Evolutionary conservation across 164 flowering plant species (phyloP), one percentile per base, ranked within the genome.

Genomic region (Berberis vulgaris): DNA sequence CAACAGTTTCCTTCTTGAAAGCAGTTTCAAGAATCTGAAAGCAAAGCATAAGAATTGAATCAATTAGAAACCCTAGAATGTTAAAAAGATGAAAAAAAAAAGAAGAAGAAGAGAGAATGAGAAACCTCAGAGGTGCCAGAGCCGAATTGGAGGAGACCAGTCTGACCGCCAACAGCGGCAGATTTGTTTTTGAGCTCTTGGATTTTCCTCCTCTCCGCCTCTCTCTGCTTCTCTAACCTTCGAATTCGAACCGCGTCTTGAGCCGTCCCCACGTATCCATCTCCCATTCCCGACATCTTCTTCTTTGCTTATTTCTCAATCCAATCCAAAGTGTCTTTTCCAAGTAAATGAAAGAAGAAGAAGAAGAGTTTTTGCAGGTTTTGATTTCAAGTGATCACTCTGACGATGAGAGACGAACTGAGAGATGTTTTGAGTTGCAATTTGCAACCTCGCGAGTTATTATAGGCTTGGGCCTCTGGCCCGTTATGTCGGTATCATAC

Each of bases 141-240:
- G 54, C 99, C 99, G 74, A 95, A 95, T 64, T 91, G 99, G 68
- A 95, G 96, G 61, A 95, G 97, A 63, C 99, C 99, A n/a, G 96
- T 77, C 64, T 95, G 99, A 43, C 93, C 99, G 9, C 84, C 74
- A 3, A 65, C 73, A n/a, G 96, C 79, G 56, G 89, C 90, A 11
- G 95, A 82, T 74, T 94, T 94, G 76, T 79, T 80, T 73, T 91
- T 95, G 69, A 91, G 94, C 72, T 95, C 99, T 65, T 95, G 89
- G 59, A 91, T 91, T 72, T 91, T 91, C 60, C 77, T 76, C 67
- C 96, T 76, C 81, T 95, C 99, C 1, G 83, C 97, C 64, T 95
- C 99, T 71, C 97, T 74, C 73, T 91, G 97, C 80, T 95, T 95
- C 82, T 91, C 91, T 38, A 95, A 79, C 72, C 97, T 73, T 42